A percentile compares a stretch with the other conserved stretches of the same genome.
These are phyloP conservation scores for Cercophora scortea DNA, from an alignment of 495 filamentous ascomycete species.

Conservation along the genomic window DNA sequence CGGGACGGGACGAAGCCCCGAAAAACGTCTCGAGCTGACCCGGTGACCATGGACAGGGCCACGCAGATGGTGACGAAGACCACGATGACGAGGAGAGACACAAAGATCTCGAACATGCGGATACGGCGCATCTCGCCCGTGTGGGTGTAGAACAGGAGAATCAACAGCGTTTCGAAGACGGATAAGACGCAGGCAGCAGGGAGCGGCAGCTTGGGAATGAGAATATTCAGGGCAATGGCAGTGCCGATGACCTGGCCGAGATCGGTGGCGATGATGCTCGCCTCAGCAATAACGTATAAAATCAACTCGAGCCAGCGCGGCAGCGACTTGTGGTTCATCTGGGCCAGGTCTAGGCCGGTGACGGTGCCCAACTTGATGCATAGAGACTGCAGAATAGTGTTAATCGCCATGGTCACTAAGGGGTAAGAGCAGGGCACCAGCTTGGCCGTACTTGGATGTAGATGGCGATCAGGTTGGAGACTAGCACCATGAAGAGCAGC, in stretches of 20 bases:
- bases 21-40: conserved; percentile 4
- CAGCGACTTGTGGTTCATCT: conserved; percentile 14
- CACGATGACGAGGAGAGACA: conserved; percentile 4
- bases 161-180: conserved; percentile 8
- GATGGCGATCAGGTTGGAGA: conserved; percentile 23
- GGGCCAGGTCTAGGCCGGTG: conserved; percentile 19
- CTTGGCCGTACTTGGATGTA: conserved; percentile 13
- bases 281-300: conserved; percentile 19
- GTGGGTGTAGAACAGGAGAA: conserved; percentile 13
- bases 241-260: conserved; percentile 16
- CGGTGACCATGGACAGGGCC: conserved; percentile 9
- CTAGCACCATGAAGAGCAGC: conserved; percentile 20
- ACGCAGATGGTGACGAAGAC: conserved; percentile 13
- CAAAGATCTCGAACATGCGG: conserved; percentile 12
- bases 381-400: conserved; percentile 7
- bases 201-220: conserved; percentile 9
- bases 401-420: background rate
- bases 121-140: conserved; percentile 10
- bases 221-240: conserved; percentile 14
- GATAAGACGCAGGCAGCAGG: conserved; percentile 12
- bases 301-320: conserved; percentile 18
- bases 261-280: conserved; percentile 19
- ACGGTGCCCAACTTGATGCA: conserved; percentile 21
- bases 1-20: conserved; percentile 10
- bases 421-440: background rate